These are phyloP conservation scores for Starmerella geochares DNA, from an alignment of 805 yeast genomes.

Conservation along the genomic window DNA sequence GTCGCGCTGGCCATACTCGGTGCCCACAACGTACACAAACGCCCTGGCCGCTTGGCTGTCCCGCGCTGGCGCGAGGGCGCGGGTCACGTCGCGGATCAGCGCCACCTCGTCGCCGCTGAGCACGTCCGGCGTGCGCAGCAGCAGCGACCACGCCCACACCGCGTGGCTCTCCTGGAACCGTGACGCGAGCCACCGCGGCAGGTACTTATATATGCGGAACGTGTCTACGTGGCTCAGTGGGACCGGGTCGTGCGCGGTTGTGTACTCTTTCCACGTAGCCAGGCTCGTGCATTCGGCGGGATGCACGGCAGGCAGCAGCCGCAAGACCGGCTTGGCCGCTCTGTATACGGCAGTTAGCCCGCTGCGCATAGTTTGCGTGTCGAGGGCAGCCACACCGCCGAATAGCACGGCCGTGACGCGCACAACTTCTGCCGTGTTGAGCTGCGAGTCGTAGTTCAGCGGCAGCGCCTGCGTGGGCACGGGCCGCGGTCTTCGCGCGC, in stretches of 20 bases:
- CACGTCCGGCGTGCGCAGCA: constrained; percentile 35
- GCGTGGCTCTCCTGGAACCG: constrained; percentile 27
- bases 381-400: neutral
- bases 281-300: constrained; percentile 30
- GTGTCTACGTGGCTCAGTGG: constrained; percentile 36
- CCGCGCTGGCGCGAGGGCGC: constrained; percentile 3
- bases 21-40: constrained; percentile 16
- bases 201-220: constrained; percentile 36
- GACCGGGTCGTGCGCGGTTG: constrained; percentile 29
- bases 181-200: constrained; percentile 36
- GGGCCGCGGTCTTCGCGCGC: too few species aligned
- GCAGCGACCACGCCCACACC: constrained; percentile 36
- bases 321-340: neutral
- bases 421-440: neutral
- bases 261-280: constrained; percentile 37
- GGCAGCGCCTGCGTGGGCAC: neutral
- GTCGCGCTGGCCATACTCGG: constrained; percentile 24
- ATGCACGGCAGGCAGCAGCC: constrained; percentile 2
- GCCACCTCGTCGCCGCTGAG: constrained; percentile 35
- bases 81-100: constrained; percentile 35
- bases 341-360: neutral
- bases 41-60: constrained; percentile 10
- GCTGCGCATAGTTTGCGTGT: neutral
- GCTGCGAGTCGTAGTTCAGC: constrained; percentile 5
- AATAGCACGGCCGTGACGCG: neutral